A percentile compares a stretch with the other conserved stretches of the same genome.
Evolutionary conservation across 371 early-diverging fungal genomes (phyloP).

Genomic region (Chytridiales sp.): DNA sequence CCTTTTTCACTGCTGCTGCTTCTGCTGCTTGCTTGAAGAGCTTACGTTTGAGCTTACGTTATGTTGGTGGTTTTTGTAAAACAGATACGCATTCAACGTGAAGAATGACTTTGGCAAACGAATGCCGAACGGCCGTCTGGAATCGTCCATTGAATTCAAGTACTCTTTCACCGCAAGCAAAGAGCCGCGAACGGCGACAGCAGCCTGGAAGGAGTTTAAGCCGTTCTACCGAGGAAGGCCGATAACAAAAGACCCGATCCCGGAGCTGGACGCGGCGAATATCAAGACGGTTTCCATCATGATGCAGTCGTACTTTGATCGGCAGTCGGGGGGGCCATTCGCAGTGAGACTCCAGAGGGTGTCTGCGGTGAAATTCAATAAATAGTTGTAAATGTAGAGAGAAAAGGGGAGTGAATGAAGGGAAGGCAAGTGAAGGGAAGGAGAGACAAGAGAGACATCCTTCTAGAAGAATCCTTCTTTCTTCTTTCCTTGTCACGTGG

Average conservation of each 20-base stretch:
- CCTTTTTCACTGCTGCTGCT: no score
- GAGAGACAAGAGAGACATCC: no score
- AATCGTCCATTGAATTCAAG: constrained; percentile 19
- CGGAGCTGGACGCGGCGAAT: constrained; percentile 9
- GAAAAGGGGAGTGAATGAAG: no score
- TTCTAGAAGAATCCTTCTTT: no score
- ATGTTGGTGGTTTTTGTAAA: no score
- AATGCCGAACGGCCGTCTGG: constrained; percentile 13
- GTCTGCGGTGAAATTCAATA: no score
- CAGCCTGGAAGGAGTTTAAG: constrained; percentile 14
- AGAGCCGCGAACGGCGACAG: not conserved
- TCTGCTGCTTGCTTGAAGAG: no score
- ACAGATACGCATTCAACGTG: constrained; percentile 22
- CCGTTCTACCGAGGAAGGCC: constrained; percentile 25
- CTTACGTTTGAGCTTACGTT: no score
- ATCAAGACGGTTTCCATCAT: constrained; percentile 21
- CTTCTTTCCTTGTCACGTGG: no score
- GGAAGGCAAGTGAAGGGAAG: no score
- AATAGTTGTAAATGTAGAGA: no score
- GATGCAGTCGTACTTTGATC: constrained; percentile 28
- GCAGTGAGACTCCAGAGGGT: no score
- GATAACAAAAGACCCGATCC: constrained; percentile 4
- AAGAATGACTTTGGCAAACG: not conserved
- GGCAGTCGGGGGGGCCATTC: constrained; percentile 27
- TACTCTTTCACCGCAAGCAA: constrained; percentile 10